Evolutionary conservation across 2,329 filamentous ascomycete genomes (phyloP), one percentile per base, ranked within the genome.

Genomic region (Lomentospora prolificans): DNA sequence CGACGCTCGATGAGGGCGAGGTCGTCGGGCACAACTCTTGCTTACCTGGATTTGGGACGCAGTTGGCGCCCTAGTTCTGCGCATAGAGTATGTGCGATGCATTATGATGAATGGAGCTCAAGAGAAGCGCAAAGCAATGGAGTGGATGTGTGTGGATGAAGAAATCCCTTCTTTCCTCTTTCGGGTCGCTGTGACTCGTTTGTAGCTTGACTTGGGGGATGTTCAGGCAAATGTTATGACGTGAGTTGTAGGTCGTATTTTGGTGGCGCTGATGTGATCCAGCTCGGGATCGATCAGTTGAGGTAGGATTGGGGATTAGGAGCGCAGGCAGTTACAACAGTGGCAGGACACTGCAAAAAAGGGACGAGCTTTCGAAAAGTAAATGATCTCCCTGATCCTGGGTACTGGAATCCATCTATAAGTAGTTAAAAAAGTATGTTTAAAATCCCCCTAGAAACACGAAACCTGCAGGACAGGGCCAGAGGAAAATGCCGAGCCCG

Each of bases 11-110:
- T 10, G 17, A 17, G 27, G 22, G 50, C 27, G 28, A 24, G n/a
- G 25, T 27, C 22, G 22, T n/a, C 7, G 36, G 41, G 28, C 14
- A 41, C 22, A 50, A 30, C n/a, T 25, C 46, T 9, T 52, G 48
- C 72, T 59, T 66, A 82, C 80, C 70, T 83, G 79, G 50, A 84
- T 75, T 67, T 83, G 80, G 67, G 90, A 95, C 67, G 94, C 94
- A 62, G 94, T 99, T 51, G 94, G 94, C 73, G 90, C 90, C 80
- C 94, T 86, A 73, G 89, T 87, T 75, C 95, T 88, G 86, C 94
- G 91, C 94, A 96, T 95, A 66, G 90, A 96, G 73, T 97, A 99
- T 62, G 94, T 96, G 72, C 92, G 90, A 82, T 99, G 94, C 92
- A 99, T 99, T 57, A 60, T 75, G 73, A 51, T 31, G 14, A n/a